Evolutionary conservation across 2,329 filamentous ascomycete species (phyloP).

Genomic region (Samsoniella hepiali): DNA sequence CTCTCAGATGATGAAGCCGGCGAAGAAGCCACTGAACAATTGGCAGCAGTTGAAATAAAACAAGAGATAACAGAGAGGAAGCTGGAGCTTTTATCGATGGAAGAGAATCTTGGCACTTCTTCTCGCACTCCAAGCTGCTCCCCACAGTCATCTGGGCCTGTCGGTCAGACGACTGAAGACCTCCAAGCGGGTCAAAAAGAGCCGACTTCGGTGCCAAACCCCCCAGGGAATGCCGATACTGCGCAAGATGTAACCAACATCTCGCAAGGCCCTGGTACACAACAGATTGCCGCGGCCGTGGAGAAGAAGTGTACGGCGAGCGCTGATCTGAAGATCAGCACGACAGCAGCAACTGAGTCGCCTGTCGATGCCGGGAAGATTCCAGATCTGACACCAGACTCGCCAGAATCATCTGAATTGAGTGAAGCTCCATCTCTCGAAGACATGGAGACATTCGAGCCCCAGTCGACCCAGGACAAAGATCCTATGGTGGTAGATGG

Average conservation of each 20-base stretch:
- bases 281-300: not conserved
- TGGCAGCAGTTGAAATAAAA: not conserved
- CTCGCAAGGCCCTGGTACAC: too few species aligned
- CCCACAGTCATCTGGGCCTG: not conserved
- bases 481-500: not conserved
- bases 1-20: not conserved
- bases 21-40: not conserved
- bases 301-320: too few species aligned
- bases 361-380: not conserved
- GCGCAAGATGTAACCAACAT: not conserved
- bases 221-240: too few species aligned
- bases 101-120: too few species aligned
- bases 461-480: not conserved
- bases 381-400: constrained; percentile 2
- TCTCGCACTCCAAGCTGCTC: not conserved
- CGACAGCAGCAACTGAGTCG: too few species aligned
- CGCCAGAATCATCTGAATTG: constrained; percentile 6
- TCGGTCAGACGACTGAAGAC: not conserved
- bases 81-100: too few species aligned
- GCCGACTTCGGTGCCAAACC: too few species aligned
- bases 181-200: not conserved
- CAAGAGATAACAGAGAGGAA: not conserved
- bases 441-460: not conserved
- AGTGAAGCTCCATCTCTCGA: not conserved
- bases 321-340: too few species aligned